A percentile compares a stretch with the other conserved stretches of the same genome.
phyloP scores from a whole-genome alignment of 1,139 yeast genomes.

The Yamadazyma triangularis region DNA sequence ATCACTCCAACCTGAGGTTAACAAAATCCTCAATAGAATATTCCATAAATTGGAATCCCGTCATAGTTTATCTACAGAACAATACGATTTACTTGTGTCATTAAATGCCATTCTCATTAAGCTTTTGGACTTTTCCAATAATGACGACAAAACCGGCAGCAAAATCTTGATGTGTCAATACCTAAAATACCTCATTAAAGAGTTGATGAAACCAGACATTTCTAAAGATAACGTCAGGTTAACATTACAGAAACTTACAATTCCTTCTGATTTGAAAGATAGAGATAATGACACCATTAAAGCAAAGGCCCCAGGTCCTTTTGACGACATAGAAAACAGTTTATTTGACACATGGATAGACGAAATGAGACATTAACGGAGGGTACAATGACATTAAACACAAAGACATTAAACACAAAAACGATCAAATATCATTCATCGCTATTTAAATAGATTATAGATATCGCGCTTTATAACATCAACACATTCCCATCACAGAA shows the following conservation, averaged over 20 bases:
- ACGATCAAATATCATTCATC: too few relatives aligned
- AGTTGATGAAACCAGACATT: conserved; percentile 21
- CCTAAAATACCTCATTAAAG: conserved; percentile 38
- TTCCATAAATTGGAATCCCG: conserved; percentile 32
- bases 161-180: conserved; percentile 36
- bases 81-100: conserved; percentile 30
- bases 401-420: too few relatives aligned
- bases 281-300: conserved; percentile 6
- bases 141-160: conserved; percentile 14
- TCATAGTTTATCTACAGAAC: conserved; percentile 29
- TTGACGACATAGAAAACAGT: conserved; percentile 44
- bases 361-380: conserved; percentile 33
- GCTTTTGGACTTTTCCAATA: conserved; percentile 21
- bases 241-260: conserved; percentile 25
- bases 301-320: conserved; percentile 13
- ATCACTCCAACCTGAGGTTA: conserved; percentile 25
- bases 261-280: conserved; percentile 30
- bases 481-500: too few relatives aligned
- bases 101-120: conserved; percentile 28
- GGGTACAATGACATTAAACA: too few relatives aligned
- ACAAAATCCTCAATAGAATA: conserved; percentile 30
- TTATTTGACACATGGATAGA: conserved; percentile 43
- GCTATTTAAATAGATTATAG: too few relatives aligned
- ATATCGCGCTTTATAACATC: too few relatives aligned
- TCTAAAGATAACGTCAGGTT: conserved; percentile 10